These are phyloP conservation scores for Penicillium chermesinum DNA, from an alignment of 495 filamentous ascomycete species.

Conservation along the genomic window DNA sequence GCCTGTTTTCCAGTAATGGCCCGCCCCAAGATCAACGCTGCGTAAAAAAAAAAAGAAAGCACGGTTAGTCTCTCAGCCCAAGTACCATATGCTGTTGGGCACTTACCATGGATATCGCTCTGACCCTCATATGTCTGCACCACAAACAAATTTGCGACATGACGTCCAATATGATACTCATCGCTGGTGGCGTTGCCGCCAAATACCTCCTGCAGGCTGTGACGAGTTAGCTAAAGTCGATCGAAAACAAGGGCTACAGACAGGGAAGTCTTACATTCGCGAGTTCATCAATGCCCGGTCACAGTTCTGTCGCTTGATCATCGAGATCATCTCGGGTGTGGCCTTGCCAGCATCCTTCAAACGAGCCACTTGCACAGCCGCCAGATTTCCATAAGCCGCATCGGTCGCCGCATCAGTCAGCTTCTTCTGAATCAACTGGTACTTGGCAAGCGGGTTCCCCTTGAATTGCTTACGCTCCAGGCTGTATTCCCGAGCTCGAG, in stretches of 20 bases:
- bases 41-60: slow-evolving; percentile 8
- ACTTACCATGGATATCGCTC: slow-evolving; percentile 91
- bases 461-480: slow-evolving; percentile 95
- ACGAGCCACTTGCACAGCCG: slow-evolving; percentile 82
- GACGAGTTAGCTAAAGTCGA: slow-evolving; percentile 8
- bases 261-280: slow-evolving; percentile 50
- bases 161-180: slow-evolving; percentile 90
- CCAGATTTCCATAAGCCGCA: slow-evolving; percentile 80
- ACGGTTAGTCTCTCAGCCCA: slow-evolving; percentile 13
- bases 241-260: not conserved
- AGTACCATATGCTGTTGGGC: slow-evolving; percentile 2
- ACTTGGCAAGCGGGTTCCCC: slow-evolving; percentile 90
- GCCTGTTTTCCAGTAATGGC: slow-evolving; percentile 68
- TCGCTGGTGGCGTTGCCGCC: slow-evolving; percentile 96
- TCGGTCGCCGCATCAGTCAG: slow-evolving; percentile 88
- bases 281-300: slow-evolving; percentile 80
- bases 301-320: slow-evolving; percentile 98
- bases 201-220: slow-evolving; percentile 86
- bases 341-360: slow-evolving; percentile 86
- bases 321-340: slow-evolving; percentile 94
- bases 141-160: slow-evolving; percentile 95
- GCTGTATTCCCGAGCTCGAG: slow-evolving; percentile 75
- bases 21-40: slow-evolving; percentile 62
- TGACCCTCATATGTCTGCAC: slow-evolving; percentile 98
- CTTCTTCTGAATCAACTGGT: slow-evolving; percentile 98